These are phyloP conservation scores for Tylopilus sp. DNA, from an alignment of 768 basidiomycete genomes.

Conservation along the genomic window DNA sequence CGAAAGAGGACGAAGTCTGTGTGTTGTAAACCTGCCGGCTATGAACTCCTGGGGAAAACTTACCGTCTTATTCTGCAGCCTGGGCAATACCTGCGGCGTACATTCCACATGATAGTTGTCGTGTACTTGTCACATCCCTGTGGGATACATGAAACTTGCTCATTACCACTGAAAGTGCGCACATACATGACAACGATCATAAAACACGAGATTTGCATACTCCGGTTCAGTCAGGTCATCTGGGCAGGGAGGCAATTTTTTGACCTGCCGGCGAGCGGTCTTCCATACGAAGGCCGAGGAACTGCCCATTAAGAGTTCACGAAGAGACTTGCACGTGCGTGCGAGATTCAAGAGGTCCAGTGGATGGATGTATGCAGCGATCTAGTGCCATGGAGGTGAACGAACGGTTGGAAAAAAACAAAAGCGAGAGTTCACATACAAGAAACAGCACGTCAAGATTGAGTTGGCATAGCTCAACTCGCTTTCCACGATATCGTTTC, in stretches of 20 bases:
- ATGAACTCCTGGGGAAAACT: background rate
- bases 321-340: slow-evolving; percentile 36
- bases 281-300: slow-evolving; percentile 27
- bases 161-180: background rate
- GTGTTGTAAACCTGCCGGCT: background rate
- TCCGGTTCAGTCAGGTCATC: no score
- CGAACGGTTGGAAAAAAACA: background rate
- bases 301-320: slow-evolving; percentile 33
- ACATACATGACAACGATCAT: slow-evolving; percentile 16
- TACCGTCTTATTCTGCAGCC: no score
- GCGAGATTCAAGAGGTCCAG: no score
- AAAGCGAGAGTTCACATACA: background rate
- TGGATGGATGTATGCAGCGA: slow-evolving; percentile 38
- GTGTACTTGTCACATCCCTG: no score
- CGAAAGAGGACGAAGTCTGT: background rate
- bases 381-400: slow-evolving; percentile 20
- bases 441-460: slow-evolving; percentile 1
- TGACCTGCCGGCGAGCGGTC: no score
- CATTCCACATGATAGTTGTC: background rate
- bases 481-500: slow-evolving; percentile 2
- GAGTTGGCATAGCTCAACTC: background rate
- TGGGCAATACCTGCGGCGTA: no score
- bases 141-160: background rate
- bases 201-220: no score
- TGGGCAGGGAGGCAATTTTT: no score